phyloP scores from a whole-genome alignment of 805 yeast species.

The Barnettozyma pratensis region DNA sequence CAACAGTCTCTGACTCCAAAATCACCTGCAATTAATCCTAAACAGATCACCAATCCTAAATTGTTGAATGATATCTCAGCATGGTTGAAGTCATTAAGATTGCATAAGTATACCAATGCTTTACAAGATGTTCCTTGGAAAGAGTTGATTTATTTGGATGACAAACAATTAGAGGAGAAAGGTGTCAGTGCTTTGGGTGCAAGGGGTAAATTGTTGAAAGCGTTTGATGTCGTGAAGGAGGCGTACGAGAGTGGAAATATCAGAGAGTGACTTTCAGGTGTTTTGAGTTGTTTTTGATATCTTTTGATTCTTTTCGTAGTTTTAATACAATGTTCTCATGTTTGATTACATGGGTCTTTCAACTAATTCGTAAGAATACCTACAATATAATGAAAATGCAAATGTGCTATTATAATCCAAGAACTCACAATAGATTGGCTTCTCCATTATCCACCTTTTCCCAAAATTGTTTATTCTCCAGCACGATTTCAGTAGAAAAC shows the following conservation, averaged over 20 bases:
- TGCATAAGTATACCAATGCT: conserved; percentile 91
- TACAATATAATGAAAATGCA: neutral
- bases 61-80: conserved; percentile 75
- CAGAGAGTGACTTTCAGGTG: conserved; percentile 14
- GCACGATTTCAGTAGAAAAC: conserved; percentile 50
- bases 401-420: neutral
- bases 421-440: neutral
- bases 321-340: neutral
- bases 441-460: conserved; percentile 3
- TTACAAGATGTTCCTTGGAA: conserved; percentile 74
- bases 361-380: neutral
- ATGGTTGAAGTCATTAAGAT: conserved; percentile 84
- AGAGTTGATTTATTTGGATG: conserved; percentile 66
- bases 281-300: neutral
- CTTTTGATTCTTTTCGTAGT: neutral
- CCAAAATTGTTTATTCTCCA: conserved; percentile 5
- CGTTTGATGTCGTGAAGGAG: conserved; percentile 77
- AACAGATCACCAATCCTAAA: conserved; percentile 46
- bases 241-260: conserved; percentile 38
- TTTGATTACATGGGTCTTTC: neutral
- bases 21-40: conserved; percentile 43
- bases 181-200: conserved; percentile 98
- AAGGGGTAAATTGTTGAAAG: conserved; percentile 85
- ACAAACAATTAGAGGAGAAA: conserved; percentile 59
- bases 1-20: conserved; percentile 22